These are phyloP conservation scores for Tuber magnatum DNA, from an alignment of 495 filamentous ascomycete genomes.

Conservation along the genomic window DNA sequence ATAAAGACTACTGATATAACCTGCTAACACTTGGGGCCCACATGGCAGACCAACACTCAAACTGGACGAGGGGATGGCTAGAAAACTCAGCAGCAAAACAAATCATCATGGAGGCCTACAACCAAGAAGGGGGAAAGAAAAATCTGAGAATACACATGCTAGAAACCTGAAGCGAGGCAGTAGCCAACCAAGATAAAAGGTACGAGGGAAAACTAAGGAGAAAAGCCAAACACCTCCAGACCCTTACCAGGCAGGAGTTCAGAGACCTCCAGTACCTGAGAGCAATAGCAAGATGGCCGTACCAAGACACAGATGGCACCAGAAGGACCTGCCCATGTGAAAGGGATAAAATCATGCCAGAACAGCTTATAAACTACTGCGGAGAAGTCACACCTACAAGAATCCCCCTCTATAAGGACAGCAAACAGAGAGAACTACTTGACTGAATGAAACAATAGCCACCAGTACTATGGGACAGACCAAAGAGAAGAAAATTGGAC, in stretches of 20 bases:
- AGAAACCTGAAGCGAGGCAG: too few species aligned
- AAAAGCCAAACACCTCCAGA: not conserved
- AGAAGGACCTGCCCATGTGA: not conserved
- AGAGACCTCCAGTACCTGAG: rapidly evolving
- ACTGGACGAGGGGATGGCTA: too few species aligned
- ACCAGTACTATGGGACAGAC: too few species aligned
- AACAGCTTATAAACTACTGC: not conserved
- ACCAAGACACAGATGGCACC: not conserved
- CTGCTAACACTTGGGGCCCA: not conserved
- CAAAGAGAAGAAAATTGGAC: too few species aligned
- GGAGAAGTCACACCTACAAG: not conserved
- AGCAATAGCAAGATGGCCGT: not conserved
- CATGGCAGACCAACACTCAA: too few species aligned
- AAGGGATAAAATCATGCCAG: not conserved
- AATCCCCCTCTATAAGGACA: not conserved
- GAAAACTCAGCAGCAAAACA: too few species aligned
- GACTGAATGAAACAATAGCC: not conserved
- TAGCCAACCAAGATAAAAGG: too few species aligned
- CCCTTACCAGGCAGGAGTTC: not conserved
- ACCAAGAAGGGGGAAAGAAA: too few species aligned
- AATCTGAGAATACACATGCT: too few species aligned
- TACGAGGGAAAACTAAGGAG: not conserved
- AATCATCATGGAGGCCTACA: too few species aligned
- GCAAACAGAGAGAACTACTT: not conserved
- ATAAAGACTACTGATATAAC: not conserved